Conservation (phyloP, 1,139 yeast species). For the Diutina ranongensis region DNA sequence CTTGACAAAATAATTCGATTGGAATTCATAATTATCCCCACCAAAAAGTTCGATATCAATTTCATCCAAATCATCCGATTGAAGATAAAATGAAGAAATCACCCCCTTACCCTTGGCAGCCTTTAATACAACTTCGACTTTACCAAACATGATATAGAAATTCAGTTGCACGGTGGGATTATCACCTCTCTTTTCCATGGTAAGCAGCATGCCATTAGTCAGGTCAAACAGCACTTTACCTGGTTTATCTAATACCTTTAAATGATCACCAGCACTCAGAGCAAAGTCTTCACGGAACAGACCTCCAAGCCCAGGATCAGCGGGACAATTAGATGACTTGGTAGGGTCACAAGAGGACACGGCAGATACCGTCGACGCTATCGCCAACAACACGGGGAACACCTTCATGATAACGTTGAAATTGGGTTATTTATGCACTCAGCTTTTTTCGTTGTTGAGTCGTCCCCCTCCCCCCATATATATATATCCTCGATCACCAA, state of each 20-base stretch:
- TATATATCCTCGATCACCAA: neutral
- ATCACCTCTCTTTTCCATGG: slow-evolving; percentile 50
- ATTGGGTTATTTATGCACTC: too few relatives aligned
- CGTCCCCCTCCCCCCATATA: too few relatives aligned
- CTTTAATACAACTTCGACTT: slow-evolving; percentile 57
- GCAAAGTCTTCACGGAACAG: slow-evolving; percentile 28
- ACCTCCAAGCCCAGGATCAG: slow-evolving; percentile 46
- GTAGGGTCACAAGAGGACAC: slow-evolving; percentile 24
- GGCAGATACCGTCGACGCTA: neutral
- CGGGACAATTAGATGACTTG: slow-evolving; percentile 17
- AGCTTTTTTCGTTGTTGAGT: too few relatives aligned
- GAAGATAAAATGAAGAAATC: slow-evolving; percentile 69
- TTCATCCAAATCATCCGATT: slow-evolving; percentile 80
- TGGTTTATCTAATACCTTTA: slow-evolving; percentile 6
- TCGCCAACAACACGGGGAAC: neutral
- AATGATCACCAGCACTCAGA: slow-evolving; percentile 8
- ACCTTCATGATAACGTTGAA: neutral
- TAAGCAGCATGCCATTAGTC: slow-evolving; percentile 44
- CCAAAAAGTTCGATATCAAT: slow-evolving; percentile 45
- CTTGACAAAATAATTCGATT: slow-evolving; percentile 71
- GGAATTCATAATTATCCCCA: slow-evolving; percentile 37
- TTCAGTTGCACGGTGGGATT: slow-evolving; percentile 68
- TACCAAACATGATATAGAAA: slow-evolving; percentile 81
- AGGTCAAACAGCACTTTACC: slow-evolving; percentile 13
- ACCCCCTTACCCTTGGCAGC: slow-evolving; percentile 72